A percentile compares a stretch with the other conserved stretches of the same genome.
These are phyloP conservation scores for Odontarrhena argentea DNA, from an alignment of 345 rosid genomes.

Conservation along the genomic window DNA sequence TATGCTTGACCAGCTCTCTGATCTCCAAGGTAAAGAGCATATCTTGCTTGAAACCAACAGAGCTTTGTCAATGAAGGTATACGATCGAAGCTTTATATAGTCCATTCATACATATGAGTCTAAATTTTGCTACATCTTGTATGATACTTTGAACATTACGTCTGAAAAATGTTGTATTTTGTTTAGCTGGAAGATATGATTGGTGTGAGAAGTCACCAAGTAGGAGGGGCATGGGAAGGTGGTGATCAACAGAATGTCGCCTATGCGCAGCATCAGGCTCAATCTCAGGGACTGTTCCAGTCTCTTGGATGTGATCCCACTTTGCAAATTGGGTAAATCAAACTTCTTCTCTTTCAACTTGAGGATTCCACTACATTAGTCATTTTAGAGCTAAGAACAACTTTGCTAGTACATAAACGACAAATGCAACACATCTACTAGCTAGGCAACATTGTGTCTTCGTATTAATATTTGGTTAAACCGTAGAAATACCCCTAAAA, in stretches of 20 bases:
- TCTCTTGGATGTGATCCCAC: conserved; percentile 92
- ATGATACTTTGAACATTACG: not conserved
- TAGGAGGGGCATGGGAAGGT: conserved; percentile 75
- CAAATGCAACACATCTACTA: no score
- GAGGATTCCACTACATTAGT: no score
- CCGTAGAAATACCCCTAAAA: no score
- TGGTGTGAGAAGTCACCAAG: conserved; percentile 53
- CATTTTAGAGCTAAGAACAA: no score
- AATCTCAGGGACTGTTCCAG: conserved; percentile 72
- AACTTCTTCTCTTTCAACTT: not conserved
- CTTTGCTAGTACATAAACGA: no score
- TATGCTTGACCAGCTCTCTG: conserved; percentile 92
- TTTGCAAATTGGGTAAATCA: conserved; percentile 83
- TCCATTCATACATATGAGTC: not conserved
- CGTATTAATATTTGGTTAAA: no score
- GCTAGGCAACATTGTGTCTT: no score
- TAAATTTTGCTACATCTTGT: not conserved
- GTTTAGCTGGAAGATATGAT: conserved; percentile 83
- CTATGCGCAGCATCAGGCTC: conserved; percentile 66
- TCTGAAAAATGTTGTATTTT: conserved; percentile 1
- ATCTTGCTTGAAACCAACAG: conserved; percentile 84
- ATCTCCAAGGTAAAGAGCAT: conserved; percentile 92
- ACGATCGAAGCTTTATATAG: conserved; percentile 4
- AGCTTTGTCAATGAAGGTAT: conserved; percentile 80
- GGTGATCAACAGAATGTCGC: conserved; percentile 61